Evolutionary conservation across 768 basidiomycete species (phyloP).

Genomic region (Suillus subalutaceus): DNA sequence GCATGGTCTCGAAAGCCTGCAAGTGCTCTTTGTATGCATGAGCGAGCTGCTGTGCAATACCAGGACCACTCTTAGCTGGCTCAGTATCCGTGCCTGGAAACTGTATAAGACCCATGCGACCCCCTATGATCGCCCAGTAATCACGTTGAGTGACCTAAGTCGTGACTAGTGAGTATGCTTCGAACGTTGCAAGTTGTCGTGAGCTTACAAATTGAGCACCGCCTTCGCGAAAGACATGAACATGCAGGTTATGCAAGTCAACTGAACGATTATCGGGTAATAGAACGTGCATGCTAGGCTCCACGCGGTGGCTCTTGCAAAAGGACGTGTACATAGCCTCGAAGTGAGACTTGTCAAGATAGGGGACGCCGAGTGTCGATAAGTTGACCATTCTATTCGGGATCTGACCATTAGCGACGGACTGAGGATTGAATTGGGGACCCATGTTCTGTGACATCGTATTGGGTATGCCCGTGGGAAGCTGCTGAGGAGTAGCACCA

Average conservation of each 20-base stretch:
- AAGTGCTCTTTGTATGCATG: slow-evolving; percentile 66
- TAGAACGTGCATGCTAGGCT: slow-evolving; percentile 44
- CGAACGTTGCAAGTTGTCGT: slow-evolving; percentile 3
- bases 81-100: slow-evolving; percentile 64
- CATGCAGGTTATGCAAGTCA: slow-evolving; percentile 64
- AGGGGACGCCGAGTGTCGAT: slow-evolving; percentile 26
- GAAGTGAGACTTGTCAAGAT: slow-evolving; percentile 56
- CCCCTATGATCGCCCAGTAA: slow-evolving; percentile 67
- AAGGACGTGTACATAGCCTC: slow-evolving; percentile 53
- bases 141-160: slow-evolving; percentile 58
- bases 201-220: slow-evolving; percentile 50
- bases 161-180: slow-evolving; percentile 14
- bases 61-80: slow-evolving; percentile 65
- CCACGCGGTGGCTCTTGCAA: slow-evolving; percentile 43
- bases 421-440: slow-evolving; percentile 24
- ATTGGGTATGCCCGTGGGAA: slow-evolving; percentile 30
- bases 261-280: slow-evolving; percentile 56
- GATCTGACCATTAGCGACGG: slow-evolving; percentile 22
- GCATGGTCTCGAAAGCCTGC: slow-evolving; percentile 55
- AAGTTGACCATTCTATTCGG: slow-evolving; percentile 19
- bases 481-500: slow-evolving; percentile 41
- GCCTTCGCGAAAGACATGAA: slow-evolving; percentile 59
- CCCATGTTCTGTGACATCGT: slow-evolving; percentile 38
- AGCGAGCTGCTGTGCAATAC: slow-evolving; percentile 58
- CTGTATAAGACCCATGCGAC: slow-evolving; percentile 64